Evolutionary conservation across 1,284 basidiomycete species (phyloP).

Genomic region (Melanopsichium pennsylvanicum): DNA sequence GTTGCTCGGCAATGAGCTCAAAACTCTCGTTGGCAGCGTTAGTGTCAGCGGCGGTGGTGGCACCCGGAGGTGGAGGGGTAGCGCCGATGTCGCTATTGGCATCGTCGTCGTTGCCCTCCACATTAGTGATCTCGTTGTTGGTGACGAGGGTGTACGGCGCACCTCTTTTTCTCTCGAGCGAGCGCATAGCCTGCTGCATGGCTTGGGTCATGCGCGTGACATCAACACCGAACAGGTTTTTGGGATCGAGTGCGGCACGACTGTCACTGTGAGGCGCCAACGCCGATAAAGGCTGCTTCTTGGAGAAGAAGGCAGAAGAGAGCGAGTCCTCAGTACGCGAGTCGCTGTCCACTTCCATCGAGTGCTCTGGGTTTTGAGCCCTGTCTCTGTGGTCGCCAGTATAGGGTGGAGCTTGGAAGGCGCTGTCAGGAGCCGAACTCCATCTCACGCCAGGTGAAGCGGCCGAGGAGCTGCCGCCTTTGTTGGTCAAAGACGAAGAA

Average conservation of each 20-base stretch:
- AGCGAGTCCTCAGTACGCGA: constrained; percentile 5
- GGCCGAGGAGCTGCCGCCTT: constrained; percentile 2
- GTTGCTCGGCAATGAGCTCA: constrained; percentile 48
- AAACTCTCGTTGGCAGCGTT: constrained; percentile 44
- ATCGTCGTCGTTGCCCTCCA: constrained; percentile 30
- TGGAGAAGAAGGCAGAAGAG: constrained; percentile 14
- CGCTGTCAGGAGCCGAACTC: constrained; percentile 34
- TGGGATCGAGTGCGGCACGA: constrained; percentile 27
- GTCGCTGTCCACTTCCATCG: constrained; percentile 14
- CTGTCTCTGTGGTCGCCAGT: background rate
- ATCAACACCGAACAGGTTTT: constrained; percentile 42
- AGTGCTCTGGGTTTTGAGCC: background rate
- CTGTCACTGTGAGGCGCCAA: constrained; percentile 7
- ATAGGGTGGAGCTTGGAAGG: constrained; percentile 14
- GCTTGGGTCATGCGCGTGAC: constrained; percentile 38
- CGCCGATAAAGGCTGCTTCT: constrained; percentile 13
- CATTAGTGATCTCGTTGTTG: constrained; percentile 32
- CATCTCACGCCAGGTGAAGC: constrained; percentile 40
- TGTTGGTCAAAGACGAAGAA: background rate
- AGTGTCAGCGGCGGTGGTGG: constrained; percentile 20
- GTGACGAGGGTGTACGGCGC: constrained; percentile 46
- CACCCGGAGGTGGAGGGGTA: constrained; percentile 27
- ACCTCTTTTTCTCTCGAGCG: constrained; percentile 30
- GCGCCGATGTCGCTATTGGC: constrained; percentile 21
- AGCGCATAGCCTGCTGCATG: constrained; percentile 47